A percentile compares a stretch with the other conserved stretches of the same genome.
These are phyloP conservation scores for Alternaria ethzedia DNA, from an alignment of 2,329 filamentous ascomycete genomes.

Conservation along the genomic window DNA sequence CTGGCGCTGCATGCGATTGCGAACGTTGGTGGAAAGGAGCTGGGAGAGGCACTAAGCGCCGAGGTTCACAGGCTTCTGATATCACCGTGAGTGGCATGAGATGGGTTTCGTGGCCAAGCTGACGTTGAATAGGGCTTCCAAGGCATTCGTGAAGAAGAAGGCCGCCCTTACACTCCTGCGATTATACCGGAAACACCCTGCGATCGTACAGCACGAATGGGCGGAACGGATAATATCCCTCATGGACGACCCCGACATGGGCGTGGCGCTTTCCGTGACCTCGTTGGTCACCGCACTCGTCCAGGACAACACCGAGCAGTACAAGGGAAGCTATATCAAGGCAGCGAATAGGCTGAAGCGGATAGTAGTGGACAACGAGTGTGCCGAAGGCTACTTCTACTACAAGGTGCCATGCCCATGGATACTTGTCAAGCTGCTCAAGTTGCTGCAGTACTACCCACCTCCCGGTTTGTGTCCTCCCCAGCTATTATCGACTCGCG, in stretches of 20 bases:
- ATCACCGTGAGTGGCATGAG: conserved; percentile 72
- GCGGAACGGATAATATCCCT: conserved; percentile 97
- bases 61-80: conserved; percentile 95
- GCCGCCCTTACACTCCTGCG: conserved; percentile 91
- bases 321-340: conserved; percentile 93
- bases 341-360: conserved; percentile 88
- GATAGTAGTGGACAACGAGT: conserved; percentile 89
- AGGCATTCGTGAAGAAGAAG: conserved; percentile 99
- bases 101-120: conserved; percentile 15
- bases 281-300: conserved; percentile 93
- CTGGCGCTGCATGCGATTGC: conserved; percentile 95
- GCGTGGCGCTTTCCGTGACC: conserved; percentile 92
- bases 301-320: conserved; percentile 92
- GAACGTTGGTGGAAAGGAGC: conserved; percentile 94
- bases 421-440: conserved; percentile 94
- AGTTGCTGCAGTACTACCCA: conserved; percentile 93
- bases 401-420: conserved; percentile 99
- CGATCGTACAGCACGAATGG: conserved; percentile 96
- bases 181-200: conserved; percentile 91
- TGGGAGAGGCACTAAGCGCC: conserved; percentile 89
- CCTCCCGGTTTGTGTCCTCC: conserved; percentile 71
- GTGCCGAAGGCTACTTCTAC: conserved; percentile 90
- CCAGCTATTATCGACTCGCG: conserved; percentile 5
- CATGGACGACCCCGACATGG: conserved; percentile 95
- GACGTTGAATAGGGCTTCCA: conserved; percentile 68